A percentile compares a stretch with the other conserved stretches of the same genome.
These are phyloP conservation scores for Spizellomyces punctatus DNA, from an alignment of 192 early-diverging fungal species.

Conservation along the genomic window DNA sequence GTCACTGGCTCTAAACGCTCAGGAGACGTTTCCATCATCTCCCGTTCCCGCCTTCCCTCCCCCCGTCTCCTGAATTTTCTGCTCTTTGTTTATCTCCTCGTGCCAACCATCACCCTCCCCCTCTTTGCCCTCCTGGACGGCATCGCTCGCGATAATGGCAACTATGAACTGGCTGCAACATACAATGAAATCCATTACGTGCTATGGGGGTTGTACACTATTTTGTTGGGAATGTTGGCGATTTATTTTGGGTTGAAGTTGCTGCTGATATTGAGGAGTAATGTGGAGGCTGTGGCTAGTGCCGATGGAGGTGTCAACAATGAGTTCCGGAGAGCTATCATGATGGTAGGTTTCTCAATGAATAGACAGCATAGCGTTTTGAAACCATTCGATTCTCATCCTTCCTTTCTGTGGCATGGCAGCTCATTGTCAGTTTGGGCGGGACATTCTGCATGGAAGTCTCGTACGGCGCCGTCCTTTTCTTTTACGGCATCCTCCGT, in stretches of 20 bases:
- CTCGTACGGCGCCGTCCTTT: not conserved
- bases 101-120: conserved; percentile 10
- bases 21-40: not conserved
- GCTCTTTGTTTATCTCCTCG: not conserved
- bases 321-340: conserved; percentile 1
- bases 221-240: not conserved
- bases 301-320: not conserved
- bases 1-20: not conserved
- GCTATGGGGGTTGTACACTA: conserved; percentile 1
- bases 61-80: not conserved
- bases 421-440: conserved; percentile 3
- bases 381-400: not conserved
- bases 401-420: not conserved
- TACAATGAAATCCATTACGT: conserved; percentile 4
- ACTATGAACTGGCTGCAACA: not conserved
- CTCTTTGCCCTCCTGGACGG: conserved; percentile 2
- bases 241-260: conserved; percentile 6
- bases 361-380: not conserved
- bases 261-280: not conserved
- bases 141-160: not conserved
- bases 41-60: conserved; percentile 3
- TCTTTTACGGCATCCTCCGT: not conserved
- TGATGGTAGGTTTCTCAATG: not conserved
- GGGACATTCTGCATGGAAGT: not conserved
- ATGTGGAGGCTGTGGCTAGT: not conserved